Percentiles rank a stretch among this genome's conserved stretches.
Conservation (phyloP, 108 stramenopile genomes). For the Skeletonema marinoi region DNA sequence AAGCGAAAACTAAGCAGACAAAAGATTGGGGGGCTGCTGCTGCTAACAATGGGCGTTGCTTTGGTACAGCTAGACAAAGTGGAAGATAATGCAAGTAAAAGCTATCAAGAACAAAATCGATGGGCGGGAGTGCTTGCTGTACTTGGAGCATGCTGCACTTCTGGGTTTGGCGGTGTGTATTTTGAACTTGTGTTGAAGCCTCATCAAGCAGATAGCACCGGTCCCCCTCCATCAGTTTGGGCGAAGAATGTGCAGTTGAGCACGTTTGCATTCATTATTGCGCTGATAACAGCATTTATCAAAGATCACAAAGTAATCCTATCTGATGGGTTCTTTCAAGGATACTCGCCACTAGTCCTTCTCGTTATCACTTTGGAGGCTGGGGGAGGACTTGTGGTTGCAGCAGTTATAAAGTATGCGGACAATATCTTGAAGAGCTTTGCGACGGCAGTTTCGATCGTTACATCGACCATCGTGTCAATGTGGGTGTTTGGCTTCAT, state of each 20-base stretch:
- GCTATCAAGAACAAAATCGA: slow-evolving; percentile 57
- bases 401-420: slow-evolving; percentile 86
- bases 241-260: slow-evolving; percentile 98
- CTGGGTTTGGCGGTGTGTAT: slow-evolving; percentile 95
- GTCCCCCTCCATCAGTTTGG: slow-evolving; percentile 81
- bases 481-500: slow-evolving; percentile 61
- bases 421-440: slow-evolving; percentile 86
- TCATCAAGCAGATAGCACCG: slow-evolving; percentile 51
- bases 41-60: slow-evolving; percentile 93
- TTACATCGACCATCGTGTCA: slow-evolving; percentile 36
- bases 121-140: slow-evolving; percentile 92
- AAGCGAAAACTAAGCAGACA: slow-evolving; percentile 72
- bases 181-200: slow-evolving; percentile 97
- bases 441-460: slow-evolving; percentile 66
- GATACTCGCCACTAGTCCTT: slow-evolving; percentile 87
- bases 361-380: slow-evolving; percentile 89
- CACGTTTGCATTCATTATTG: slow-evolving; percentile 79
- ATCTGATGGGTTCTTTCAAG: slow-evolving; percentile 86
- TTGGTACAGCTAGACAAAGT: slow-evolving; percentile 77
- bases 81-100: slow-evolving; percentile 31
- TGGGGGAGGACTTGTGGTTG: slow-evolving; percentile 75
- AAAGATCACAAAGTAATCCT: slow-evolving; percentile 73
- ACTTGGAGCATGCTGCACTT: slow-evolving; percentile 90
- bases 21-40: slow-evolving; percentile 69
- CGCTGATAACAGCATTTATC: slow-evolving; percentile 70